These are phyloP conservation scores for Cytospora mali DNA, from an alignment of 2,329 filamentous ascomycete species.

Conservation along the genomic window DNA sequence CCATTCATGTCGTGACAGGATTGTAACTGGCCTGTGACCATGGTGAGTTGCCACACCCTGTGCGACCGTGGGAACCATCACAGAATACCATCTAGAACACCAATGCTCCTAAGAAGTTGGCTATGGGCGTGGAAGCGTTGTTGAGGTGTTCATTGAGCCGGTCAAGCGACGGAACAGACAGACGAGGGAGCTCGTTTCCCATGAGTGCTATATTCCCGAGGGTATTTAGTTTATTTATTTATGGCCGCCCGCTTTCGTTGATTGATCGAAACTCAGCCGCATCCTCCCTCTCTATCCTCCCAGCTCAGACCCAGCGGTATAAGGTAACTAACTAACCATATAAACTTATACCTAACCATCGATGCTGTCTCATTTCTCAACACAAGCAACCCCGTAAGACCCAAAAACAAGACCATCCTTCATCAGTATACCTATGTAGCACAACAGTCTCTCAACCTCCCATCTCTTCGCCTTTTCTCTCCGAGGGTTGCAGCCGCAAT, in stretches of 20 bases:
- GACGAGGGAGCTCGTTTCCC: background rate
- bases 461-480: background rate
- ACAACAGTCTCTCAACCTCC: background rate
- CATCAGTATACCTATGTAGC: background rate
- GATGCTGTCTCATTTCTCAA: background rate
- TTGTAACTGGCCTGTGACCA: background rate
- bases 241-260: background rate
- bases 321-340: too few species aligned
- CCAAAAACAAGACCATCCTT: background rate
- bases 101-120: background rate
- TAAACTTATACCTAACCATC: background rate
- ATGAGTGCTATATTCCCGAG: too few species aligned
- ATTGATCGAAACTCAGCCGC: background rate
- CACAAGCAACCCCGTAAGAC: background rate
- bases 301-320: background rate
- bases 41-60: background rate
- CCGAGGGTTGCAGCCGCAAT: background rate
- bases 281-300: fast-evolving
- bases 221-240: too few species aligned
- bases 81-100: background rate
- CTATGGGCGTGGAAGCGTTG: background rate
- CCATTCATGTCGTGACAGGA: background rate
- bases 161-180: background rate
- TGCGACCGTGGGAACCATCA: background rate
- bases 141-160: background rate